Percentiles rank a stretch among this genome's conserved stretches.
These are phyloP conservation scores for Furcasterigmium furcatum DNA, from an alignment of 2,329 filamentous ascomycete species.

Conservation along the genomic window DNA sequence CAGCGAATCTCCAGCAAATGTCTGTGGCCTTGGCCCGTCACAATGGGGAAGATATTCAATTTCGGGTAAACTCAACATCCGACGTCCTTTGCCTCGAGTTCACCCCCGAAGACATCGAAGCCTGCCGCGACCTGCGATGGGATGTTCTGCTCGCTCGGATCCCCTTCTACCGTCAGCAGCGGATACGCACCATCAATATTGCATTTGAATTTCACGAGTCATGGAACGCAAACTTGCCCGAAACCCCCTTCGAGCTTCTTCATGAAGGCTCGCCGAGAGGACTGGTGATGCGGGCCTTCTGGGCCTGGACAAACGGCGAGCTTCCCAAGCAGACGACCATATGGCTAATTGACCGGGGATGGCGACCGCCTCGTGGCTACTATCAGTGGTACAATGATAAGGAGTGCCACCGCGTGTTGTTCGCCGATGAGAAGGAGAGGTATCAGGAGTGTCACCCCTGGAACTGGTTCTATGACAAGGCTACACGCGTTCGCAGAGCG, in stretches of 20 bases:
- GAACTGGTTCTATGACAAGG: too few species aligned
- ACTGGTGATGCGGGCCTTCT: neutral
- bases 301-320: neutral
- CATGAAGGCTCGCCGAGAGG: neutral
- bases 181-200: neutral
- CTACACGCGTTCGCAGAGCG: too few species aligned
- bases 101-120: neutral
- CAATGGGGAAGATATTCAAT: neutral
- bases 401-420: too few species aligned
- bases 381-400: neutral
- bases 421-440: too few species aligned
- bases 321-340: neutral
- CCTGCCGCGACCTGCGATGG: neutral
- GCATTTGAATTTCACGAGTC: neutral
- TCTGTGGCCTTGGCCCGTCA: neutral
- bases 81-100: neutral
- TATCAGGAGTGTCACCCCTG: too few species aligned
- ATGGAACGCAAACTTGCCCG: neutral
- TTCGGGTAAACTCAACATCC: neutral
- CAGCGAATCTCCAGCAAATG: neutral
- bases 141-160: neutral
- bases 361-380: neutral
- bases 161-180: neutral
- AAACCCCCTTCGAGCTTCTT: neutral
- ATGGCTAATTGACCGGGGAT: neutral